Conservation (phyloP, 1,284 basidiomycete genomes). For the Microbotryum intermedium region DNA sequence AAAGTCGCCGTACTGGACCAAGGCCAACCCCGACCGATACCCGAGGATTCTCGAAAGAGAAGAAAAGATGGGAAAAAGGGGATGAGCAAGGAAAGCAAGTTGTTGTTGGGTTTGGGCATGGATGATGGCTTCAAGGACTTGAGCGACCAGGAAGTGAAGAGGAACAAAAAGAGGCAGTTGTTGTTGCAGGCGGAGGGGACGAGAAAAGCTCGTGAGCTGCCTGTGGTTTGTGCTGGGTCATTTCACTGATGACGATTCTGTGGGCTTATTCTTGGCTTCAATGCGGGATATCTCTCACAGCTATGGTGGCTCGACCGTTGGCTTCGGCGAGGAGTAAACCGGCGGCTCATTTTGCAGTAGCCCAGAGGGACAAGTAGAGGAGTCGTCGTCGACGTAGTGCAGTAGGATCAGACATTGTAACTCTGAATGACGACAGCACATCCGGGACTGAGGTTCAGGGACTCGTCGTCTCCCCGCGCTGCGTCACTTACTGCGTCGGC, state of each 20-base stretch:
- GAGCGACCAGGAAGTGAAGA: conserved; percentile 12
- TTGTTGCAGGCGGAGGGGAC: conserved; percentile 22
- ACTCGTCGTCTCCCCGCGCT: no score
- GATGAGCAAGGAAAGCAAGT: conserved; percentile 21
- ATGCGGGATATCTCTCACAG: background rate
- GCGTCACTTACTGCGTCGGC: no score
- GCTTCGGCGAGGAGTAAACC: conserved; percentile 14
- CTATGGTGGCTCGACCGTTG: conserved; percentile 9
- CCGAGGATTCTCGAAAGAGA: conserved; percentile 5
- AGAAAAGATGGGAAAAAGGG: conserved; percentile 11
- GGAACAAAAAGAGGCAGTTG: conserved; percentile 15
- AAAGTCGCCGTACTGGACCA: conserved; percentile 23
- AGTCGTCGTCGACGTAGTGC: no score
- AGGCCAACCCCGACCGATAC: background rate
- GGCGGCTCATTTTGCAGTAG: conserved; percentile 15
- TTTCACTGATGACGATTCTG: background rate
- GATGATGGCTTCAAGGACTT: conserved; percentile 10
- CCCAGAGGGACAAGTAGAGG: no score
- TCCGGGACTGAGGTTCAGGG: no score
- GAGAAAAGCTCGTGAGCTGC: conserved; percentile 18
- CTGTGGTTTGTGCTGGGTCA: background rate
- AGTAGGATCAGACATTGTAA: no score
- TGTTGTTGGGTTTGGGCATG: conserved; percentile 21
- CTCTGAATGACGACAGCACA: no score
- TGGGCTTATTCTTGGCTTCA: background rate